Conservation (phyloP, 164 flowering plant species). For the Saururus chinensis region DNA sequence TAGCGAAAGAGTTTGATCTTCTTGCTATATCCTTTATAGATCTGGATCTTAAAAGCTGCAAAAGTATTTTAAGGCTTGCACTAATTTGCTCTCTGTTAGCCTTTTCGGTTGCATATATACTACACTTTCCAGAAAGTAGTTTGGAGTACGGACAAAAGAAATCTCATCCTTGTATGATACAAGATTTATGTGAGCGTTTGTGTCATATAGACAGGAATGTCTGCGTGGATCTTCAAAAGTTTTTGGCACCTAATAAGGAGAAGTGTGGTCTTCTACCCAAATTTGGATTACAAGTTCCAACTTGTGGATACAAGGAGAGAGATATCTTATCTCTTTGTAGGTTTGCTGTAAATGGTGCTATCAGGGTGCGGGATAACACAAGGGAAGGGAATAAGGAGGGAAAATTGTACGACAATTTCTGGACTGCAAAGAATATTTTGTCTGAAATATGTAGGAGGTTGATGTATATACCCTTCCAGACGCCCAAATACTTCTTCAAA, state of each 20-base stretch:
- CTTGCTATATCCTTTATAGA: constrained; percentile 47
- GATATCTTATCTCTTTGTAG: constrained; percentile 33
- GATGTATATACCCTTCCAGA: constrained; percentile 44
- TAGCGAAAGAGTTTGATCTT: constrained; percentile 59
- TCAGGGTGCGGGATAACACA: constrained; percentile 22
- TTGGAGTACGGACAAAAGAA: constrained; percentile 11
- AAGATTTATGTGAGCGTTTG: constrained; percentile 39
- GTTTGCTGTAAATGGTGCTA: constrained; percentile 31
- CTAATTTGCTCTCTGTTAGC: constrained; percentile 62
- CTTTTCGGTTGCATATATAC: constrained; percentile 37
- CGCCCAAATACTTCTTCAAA: constrained; percentile 55
- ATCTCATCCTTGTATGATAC: constrained; percentile 24
- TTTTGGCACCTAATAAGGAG: constrained; percentile 23
- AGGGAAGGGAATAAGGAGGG: constrained; percentile 12
- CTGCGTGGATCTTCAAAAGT: constrained; percentile 24
- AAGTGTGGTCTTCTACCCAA: constrained; percentile 17
- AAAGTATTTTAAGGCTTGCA: constrained; percentile 44
- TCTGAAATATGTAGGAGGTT: constrained; percentile 25
- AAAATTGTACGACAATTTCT: constrained; percentile 6
- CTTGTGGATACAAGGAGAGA: constrained; percentile 22
- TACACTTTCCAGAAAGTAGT: constrained; percentile 17
- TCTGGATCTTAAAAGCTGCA: constrained; percentile 42
- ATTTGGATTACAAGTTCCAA: constrained; percentile 19
- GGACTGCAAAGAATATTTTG: constrained; percentile 27
- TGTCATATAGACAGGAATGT: constrained; percentile 36